Base-by-base conservation (phyloP, 352 stramenopile species). In the Thalassiosira oceanica region DNA sequence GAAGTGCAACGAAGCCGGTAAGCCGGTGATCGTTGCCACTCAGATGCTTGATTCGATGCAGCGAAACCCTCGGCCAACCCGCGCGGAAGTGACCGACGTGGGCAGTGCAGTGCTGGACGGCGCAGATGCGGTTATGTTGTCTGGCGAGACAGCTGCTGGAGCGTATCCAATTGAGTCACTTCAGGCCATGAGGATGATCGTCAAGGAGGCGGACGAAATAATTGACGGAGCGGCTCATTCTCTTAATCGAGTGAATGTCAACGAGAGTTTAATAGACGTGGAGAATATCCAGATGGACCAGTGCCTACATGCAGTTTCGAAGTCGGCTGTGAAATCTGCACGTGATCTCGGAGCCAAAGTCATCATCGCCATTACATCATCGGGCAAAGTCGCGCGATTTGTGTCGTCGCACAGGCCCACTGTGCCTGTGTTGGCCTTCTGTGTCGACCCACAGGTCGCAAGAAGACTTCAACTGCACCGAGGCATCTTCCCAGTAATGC, bases 21-120 rank as follows among this genome's bases (percentile, higher is more conserved):
- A 99, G 75, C 96, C 96, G 10, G 95, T 99, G 0, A 93, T 99
- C 57, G 98, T 95, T 8, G 96, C 96, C 28, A 99, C 97, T 31
- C 96, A 99, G 78, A 99, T 99, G 97, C 89, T 99, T 16, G 96
- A 99, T 84, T 97, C 89, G 24, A 99, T 99, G 96, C 97, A 97
- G 68, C 92, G 90, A 31, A 98, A 97, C 63, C 96, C 96, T 18
- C 89, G 96, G 11, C 97, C 97, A 15, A 99, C 96, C 1, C 92
- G 96, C 65, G 97, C 97, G 2, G 97, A 99, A 81, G 97, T 96
- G 51, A 96, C 96, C n/a, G 97, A 99, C 82, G 96, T 99, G 1
- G 96, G 96, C n/a, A 99, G 99, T 77, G 96, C 97, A 44, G 96
- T 99, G n/a, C 91, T 99, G 18, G 96, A 99, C 74, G 95, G 96